Evolutionary conservation across 768 basidiomycete species (phyloP), one percentile per base, ranked within the genome.

Genomic region (Nidularia pulvinata): DNA sequence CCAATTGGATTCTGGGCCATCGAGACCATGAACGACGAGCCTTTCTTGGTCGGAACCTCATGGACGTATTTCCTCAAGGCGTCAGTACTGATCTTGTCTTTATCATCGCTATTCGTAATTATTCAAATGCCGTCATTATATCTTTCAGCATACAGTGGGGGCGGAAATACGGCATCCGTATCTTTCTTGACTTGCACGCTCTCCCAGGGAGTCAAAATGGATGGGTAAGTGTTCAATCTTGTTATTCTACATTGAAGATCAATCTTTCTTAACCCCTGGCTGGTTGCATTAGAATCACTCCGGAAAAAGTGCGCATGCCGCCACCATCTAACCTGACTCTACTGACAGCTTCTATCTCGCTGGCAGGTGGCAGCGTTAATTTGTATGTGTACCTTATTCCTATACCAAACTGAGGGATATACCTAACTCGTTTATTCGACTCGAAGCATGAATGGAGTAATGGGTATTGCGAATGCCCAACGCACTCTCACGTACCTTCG

Each of bases 381-480:
- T 86, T 85, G 76, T 77, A 61, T 61, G 67, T 63, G 30, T n/a
- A 16, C 58, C 44, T 55, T 57, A 55, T 48, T 54, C 51, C 56
- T 45, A 46, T 48, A 43, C 44, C 48, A 48, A 55, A 56, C 59
- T 57, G 55, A 63, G 58, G 59, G 48, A 42, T 44, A 49, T 51
- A 47, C 22, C 48, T 44, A 37, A 49, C 52, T 55, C 45, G 35
- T 51, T 48, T 56, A 54, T 60, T 60, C 37, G 45, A 22, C 10
- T 46, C 50, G n/a, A 46, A 77, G 74, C 62, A 72, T 92, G 58
- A 80, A 85, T 59, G 90, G 91, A 52, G 84, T 89, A 50, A 95
- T 95, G 94, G 93, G 93, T 43, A 74, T 90, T 37, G 89, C 91
- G 46, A 96, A 97, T 59, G 93, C 90, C 7, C 89, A 95, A 61